Evolutionary conservation across 306 rosid species (phyloP).

Genomic region (Cucurbita argyrosperma): DNA sequence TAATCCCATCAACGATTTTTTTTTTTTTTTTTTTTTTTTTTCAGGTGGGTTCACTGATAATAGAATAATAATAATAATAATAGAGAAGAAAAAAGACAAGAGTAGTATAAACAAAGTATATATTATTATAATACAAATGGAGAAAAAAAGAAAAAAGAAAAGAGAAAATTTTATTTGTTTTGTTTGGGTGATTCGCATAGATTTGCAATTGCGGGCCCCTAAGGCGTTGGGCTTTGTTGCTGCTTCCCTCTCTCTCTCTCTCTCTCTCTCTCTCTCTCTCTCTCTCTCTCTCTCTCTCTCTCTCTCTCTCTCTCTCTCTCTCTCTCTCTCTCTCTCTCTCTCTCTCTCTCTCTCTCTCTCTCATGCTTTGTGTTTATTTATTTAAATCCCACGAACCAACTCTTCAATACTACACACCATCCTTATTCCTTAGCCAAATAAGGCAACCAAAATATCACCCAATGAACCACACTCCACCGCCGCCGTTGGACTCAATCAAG

Average conservation of each 20-base stretch:
- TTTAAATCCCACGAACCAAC: neutral
- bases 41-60: neutral
- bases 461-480: constrained; percentile 30
- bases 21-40: too few species aligned
- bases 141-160: neutral
- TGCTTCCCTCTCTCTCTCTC: constrained; percentile 4
- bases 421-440: neutral
- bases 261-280: constrained; percentile 7
- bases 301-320: constrained; percentile 9
- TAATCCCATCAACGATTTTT: too few species aligned
- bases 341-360: constrained; percentile 10
- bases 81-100: neutral
- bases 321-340: constrained; percentile 7
- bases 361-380: constrained; percentile 6
- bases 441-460: neutral
- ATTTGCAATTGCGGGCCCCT: constrained; percentile 91
- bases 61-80: neutral
- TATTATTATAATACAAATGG: neutral
- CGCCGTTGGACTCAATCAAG: constrained; percentile 25
- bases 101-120: neutral
- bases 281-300: constrained; percentile 2
- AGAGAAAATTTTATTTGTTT: neutral
- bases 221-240: constrained; percentile 81
- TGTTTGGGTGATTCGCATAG: neutral
- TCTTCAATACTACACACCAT: neutral